Evolutionary conservation across 2,329 filamentous ascomycete species (phyloP), one percentile per base, ranked within the genome.

Genomic region (Beauveria rudraprayagi): DNA sequence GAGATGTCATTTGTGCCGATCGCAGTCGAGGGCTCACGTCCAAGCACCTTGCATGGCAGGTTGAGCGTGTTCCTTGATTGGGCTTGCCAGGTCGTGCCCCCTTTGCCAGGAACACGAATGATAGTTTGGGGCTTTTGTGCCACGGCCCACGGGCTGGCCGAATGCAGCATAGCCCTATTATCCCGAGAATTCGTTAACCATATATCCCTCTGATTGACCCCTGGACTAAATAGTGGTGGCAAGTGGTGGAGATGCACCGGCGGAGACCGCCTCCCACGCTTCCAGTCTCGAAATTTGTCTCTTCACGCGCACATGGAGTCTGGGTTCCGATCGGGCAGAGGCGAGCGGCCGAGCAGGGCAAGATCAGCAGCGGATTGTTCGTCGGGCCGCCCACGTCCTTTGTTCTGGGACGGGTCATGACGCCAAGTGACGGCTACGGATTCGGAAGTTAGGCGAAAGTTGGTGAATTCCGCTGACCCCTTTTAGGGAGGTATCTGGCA

Each of bases 241-340:
- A 26, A 46, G 34, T 37, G 55, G 55, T 57, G 55, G 55, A 40
- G 55, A 57, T 37, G 55, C 16, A 41, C 19, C 26, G 34, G 19
- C 24, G 26, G 41, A 30, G 30, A 34, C 30, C 30, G 11, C 30
- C 5, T 34, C 11, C 30, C 40, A 22, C 14, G 41, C 41, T 24
- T 17, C 17, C 8, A 22, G 43, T 17, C 5, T 37, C 34, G 34
- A 47, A 57, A 40, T 37, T 37, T 22, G 26, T 56, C 40, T 57
- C 55, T 48, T 40, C 30, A 48, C 10, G 19, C 43, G 22, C 55
- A 57, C 55, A 57, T 57, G 54, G 54, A 24, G 54, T 48, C 52
- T 44, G 28, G 52, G 52, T 43, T 57, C 55, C 44, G 55, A 57
- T 57, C 55, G 55, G 28, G 37, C 28, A 30, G 43, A 47, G 26